These are phyloP conservation scores for Pholiota molesta DNA, from an alignment of 768 basidiomycete species.

Conservation along the genomic window DNA sequence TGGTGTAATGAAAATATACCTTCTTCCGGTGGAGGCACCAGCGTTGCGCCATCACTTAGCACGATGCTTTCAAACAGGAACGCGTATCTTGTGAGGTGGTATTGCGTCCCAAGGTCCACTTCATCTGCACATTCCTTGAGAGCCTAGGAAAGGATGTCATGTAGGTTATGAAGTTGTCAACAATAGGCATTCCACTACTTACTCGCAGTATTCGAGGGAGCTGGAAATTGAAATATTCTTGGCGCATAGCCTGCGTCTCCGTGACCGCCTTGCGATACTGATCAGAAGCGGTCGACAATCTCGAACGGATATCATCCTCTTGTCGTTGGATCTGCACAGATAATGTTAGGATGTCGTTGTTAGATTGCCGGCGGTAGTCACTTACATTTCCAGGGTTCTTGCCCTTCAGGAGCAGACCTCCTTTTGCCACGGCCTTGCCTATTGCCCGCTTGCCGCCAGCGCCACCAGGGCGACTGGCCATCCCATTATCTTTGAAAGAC, in stretches of 20 bases:
- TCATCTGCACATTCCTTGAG: conserved; percentile 96
- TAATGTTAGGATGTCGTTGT: background rate
- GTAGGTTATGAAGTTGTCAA: conserved; percentile 9
- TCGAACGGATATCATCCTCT: conserved; percentile 89
- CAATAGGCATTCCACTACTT: conserved; percentile 32
- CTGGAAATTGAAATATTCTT: conserved; percentile 98
- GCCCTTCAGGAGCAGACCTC: conserved; percentile 86
- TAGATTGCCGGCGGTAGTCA: conserved; percentile 1
- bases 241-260: conserved; percentile 87
- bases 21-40: conserved; percentile 77
- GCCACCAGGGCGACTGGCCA: conserved; percentile 64
- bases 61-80: conserved; percentile 93
- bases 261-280: conserved; percentile 87
- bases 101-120: conserved; percentile 96
- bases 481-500: conserved; percentile 77
- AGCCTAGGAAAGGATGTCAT: conserved; percentile 46
- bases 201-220: conserved; percentile 92
- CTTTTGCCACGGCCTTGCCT: conserved; percentile 91
- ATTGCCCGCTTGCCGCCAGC: conserved; percentile 78
- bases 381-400: conserved; percentile 88
- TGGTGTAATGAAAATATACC: conserved; percentile 42
- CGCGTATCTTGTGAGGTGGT: conserved; percentile 93
- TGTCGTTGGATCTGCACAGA: conserved; percentile 76
- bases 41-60: conserved; percentile 83
- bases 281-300: conserved; percentile 87